Evolutionary conservation across 2,329 filamentous ascomycete genomes (phyloP), one percentile per base, ranked within the genome.

Genomic region (Penicillium sp.): DNA sequence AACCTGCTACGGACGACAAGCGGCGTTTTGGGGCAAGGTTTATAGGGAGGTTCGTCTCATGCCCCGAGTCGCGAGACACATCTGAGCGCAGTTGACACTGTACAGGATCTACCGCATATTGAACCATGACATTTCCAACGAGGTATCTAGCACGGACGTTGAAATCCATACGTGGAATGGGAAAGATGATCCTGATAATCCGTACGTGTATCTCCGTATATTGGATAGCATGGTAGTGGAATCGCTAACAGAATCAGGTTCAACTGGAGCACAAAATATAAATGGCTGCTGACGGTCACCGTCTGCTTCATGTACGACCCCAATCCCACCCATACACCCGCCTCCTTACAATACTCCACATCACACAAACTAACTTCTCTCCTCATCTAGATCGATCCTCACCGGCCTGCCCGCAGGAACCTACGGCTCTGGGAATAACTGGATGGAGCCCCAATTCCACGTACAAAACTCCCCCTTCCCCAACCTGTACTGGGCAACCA

Each of bases 261-360:
- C 71, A 81, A 82, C 62, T 82, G 78, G 76, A 69, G 72, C 21
- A 63, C 60, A 0, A 62, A 64, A 1, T 80, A 79, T 52, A 81
- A 81, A 73, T 81, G 79, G 76, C 67, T 73, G 17, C 67, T 79
- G 29, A 80, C 79, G 1, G 60, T 81, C 8, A 75, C 80, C 4
- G 72, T 79, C 4, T 81, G 79, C 52, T 78, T 79, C 64, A 80
- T 82, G 73, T 76, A 63, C 8, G 65, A n/a, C 17, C 15, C 35
- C 15, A 21, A 21, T 21, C 21, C 21, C 1, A 21, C 1, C 1
- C 2, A 31, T 3, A 5, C 21, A 23, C 11, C 29, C 11, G 21
- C 23, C 17, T 19, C 7, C 23, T 9, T 9, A 3, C 44, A 31
- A 38, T 9, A 41, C 44, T 11, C 19, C 45, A 56, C 26, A 23